phyloP scores from a whole-genome alignment of 2,329 filamentous ascomycete genomes.

The Lecanicillium sp. region DNA sequence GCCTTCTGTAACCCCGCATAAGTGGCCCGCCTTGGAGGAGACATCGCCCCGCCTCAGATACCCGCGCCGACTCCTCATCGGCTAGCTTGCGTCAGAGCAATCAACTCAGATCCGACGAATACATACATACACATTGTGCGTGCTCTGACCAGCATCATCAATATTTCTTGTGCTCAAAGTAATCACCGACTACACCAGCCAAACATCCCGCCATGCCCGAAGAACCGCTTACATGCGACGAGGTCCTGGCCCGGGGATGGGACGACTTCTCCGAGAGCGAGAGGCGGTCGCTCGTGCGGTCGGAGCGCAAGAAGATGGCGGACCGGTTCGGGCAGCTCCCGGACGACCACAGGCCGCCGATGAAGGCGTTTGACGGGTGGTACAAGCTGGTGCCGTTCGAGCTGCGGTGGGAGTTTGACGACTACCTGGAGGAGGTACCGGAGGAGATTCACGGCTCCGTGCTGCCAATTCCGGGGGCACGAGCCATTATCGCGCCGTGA shows the following conservation, averaged over 20 bases:
- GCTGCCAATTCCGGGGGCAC: conserved; percentile 67
- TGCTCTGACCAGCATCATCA: no score
- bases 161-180: no score
- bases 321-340: neutral
- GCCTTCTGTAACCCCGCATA: no score
- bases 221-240: conserved; percentile 10
- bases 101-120: no score
- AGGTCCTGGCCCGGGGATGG: conserved; percentile 9
- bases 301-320: conserved; percentile 10
- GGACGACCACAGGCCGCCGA: conserved; percentile 41
- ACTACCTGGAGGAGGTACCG: conserved; percentile 68
- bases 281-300: neutral
- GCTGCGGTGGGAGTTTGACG: conserved; percentile 66
- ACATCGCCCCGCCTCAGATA: no score
- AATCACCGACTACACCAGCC: no score
- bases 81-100: no score
- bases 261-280: conserved; percentile 5
- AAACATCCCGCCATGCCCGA: no score
- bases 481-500: conserved; percentile 90
- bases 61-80: no score
- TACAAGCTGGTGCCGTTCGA: conserved; percentile 57
- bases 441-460: conserved; percentile 49
- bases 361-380: conserved; percentile 77
- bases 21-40: no score
- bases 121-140: no score